Conservation (phyloP, 2,329 filamentous ascomycete species). For the Talaromyces amestolkiae region DNA sequence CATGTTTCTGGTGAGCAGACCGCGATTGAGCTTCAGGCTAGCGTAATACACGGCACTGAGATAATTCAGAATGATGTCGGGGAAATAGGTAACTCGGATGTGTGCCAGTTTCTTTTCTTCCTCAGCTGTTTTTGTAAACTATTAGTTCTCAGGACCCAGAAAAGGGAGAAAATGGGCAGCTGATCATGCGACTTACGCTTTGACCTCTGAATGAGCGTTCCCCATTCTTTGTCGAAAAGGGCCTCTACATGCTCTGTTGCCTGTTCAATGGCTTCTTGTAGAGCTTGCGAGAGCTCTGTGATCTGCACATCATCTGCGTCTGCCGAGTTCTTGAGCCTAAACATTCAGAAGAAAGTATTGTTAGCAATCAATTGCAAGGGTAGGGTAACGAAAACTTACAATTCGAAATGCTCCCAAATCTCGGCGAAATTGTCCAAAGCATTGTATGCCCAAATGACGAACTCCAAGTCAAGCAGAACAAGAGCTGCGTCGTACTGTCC, state of each 20-base stretch:
- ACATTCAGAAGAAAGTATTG: slow-evolving; percentile 2
- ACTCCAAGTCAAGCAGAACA: slow-evolving; percentile 67
- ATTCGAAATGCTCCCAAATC: slow-evolving; percentile 47
- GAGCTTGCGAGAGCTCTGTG: slow-evolving; percentile 54
- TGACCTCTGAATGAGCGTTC: neutral
- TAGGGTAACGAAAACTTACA: slow-evolving; percentile 31
- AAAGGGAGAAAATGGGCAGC: neutral
- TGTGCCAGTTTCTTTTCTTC: slow-evolving; percentile 57
- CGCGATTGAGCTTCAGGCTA: slow-evolving; percentile 69
- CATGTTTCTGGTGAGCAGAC: slow-evolving; percentile 80
- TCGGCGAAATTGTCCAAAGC: slow-evolving; percentile 65
- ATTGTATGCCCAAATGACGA: slow-evolving; percentile 64
- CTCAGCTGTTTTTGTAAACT: slow-evolving; percentile 36
- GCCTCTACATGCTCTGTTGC: slow-evolving; percentile 59
- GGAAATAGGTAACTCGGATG: slow-evolving; percentile 76
- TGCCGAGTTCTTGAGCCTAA: slow-evolving; percentile 23
- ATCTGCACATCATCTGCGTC: slow-evolving; percentile 30
- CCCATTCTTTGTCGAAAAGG: slow-evolving; percentile 41
- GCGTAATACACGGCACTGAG: slow-evolving; percentile 77
- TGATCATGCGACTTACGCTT: slow-evolving; percentile 1
- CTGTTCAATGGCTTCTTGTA: slow-evolving; percentile 55
- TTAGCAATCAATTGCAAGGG: slow-evolving; percentile 12
- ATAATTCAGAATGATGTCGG: slow-evolving; percentile 81
- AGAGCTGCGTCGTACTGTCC: slow-evolving; percentile 42
- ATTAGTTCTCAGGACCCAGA: neutral